Evolutionary conservation across 2,329 filamentous ascomycete genomes (phyloP).

Genomic region (Colletotrichum sp.): DNA sequence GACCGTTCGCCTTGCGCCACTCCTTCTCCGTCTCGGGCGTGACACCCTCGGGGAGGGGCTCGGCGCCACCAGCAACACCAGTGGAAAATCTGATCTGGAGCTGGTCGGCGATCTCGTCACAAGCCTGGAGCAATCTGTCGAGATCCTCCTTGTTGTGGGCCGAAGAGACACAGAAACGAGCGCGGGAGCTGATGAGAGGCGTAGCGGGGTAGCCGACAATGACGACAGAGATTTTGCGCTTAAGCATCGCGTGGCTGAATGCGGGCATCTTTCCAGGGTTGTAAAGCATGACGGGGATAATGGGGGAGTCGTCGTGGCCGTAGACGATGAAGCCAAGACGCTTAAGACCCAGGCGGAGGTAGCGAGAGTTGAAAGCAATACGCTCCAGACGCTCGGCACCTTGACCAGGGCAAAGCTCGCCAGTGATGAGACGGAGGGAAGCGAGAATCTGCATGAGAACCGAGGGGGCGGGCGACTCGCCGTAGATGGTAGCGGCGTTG

Average conservation of each 20-base stretch:
- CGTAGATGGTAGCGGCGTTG: slow-evolving; percentile 86
- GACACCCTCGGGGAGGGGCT: slow-evolving; percentile 75
- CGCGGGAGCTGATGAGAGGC: slow-evolving; percentile 91
- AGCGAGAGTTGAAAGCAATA: slow-evolving; percentile 97
- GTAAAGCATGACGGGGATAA: slow-evolving; percentile 93
- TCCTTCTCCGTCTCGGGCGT: slow-evolving; percentile 75
- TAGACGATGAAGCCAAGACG: slow-evolving; percentile 96
- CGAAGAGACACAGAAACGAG: slow-evolving; percentile 93
- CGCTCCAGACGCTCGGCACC: slow-evolving; percentile 95
- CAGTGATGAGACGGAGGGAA: slow-evolving; percentile 86
- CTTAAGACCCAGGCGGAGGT: slow-evolving; percentile 96
- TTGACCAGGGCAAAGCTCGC: slow-evolving; percentile 86
- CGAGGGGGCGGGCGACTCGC: slow-evolving; percentile 85
- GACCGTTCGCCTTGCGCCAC: slow-evolving; percentile 63
- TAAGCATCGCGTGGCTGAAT: slow-evolving; percentile 98
- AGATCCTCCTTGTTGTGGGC: slow-evolving; percentile 99
- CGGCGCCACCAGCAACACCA: slow-evolving; percentile 86
- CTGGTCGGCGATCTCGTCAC: slow-evolving; percentile 90
- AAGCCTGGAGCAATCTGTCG: slow-evolving; percentile 85
- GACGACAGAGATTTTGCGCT: slow-evolving; percentile 96
- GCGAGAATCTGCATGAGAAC: slow-evolving; percentile 91
- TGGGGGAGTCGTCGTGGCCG: slow-evolving; percentile 96
- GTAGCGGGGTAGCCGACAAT: slow-evolving; percentile 98
- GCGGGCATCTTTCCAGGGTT: slow-evolving; percentile 99
- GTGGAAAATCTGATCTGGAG: slow-evolving; percentile 98